Evolutionary conservation across 2,329 filamentous ascomycete species (phyloP).

Genomic region (Ascomycota sp.): DNA sequence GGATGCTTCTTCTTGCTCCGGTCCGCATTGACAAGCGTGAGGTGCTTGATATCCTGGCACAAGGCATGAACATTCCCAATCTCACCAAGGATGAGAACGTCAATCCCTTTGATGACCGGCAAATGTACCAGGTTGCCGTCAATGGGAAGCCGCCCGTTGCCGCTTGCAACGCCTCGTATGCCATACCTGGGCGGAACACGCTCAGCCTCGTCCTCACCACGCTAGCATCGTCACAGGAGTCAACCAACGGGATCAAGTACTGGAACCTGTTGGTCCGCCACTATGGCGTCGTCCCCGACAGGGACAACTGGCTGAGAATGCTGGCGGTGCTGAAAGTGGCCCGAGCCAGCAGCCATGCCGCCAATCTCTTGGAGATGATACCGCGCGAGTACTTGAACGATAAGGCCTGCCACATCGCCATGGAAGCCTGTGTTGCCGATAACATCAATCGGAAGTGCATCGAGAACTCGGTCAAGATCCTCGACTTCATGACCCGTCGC

Average conservation of each 20-base stretch:
- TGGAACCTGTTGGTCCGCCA: conserved; percentile 49
- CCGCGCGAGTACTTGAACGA: conserved; percentile 19
- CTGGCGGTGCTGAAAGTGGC: conserved; percentile 43
- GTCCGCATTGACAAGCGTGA: conserved; percentile 40
- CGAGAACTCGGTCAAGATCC: conserved; percentile 36
- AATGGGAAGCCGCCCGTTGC: background rate
- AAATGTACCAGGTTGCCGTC: conserved; percentile 6
- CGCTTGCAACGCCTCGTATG: conserved; percentile 11
- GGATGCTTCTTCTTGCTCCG: conserved; percentile 45
- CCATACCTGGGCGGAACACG: conserved; percentile 28
- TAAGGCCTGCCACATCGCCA: conserved; percentile 46
- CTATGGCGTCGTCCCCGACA: conserved; percentile 46
- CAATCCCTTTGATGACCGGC: conserved; percentile 5
- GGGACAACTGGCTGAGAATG: conserved; percentile 44
- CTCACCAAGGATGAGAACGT: conserved; percentile 13
- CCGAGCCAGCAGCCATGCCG: conserved; percentile 39
- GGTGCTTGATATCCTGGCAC: conserved; percentile 52
- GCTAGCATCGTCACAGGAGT: conserved; percentile 35
- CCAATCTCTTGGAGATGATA: conserved; percentile 34
- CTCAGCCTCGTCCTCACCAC: conserved; percentile 49
- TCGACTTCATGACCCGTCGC: conserved; percentile 35
- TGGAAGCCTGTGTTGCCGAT: conserved; percentile 54
- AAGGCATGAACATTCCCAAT: conserved; percentile 57
- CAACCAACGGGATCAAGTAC: conserved; percentile 45
- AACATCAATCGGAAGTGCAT: conserved; percentile 52